Percentiles rank a stretch among this genome's conserved stretches.
Evolutionary conservation across 441 rosid species (phyloP).

Genomic region (Mallotus repandus): DNA sequence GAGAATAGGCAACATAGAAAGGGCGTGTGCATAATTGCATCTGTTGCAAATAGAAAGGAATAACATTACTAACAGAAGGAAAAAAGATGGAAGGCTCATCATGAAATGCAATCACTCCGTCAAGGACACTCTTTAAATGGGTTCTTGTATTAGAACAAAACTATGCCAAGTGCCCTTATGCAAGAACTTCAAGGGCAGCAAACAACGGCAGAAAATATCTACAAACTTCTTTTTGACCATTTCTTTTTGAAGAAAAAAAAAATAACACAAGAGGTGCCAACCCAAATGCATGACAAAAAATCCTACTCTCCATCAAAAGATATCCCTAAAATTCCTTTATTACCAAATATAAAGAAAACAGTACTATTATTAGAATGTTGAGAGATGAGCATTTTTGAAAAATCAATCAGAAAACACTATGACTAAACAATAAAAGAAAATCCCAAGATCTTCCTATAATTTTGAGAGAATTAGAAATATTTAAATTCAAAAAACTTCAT

Average conservation of each 20-base stretch:
- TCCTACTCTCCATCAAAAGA: neutral
- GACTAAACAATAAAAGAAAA: conserved; percentile 30
- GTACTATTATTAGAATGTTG: neutral
- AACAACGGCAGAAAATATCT: too few relatives aligned
- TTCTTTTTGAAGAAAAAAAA: neutral
- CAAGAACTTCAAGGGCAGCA: too few relatives aligned
- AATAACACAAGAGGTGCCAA: neutral
- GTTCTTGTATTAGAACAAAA: too few relatives aligned
- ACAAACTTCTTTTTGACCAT: neutral
- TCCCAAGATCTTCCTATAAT: conserved; percentile 39
- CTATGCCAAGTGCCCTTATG: too few relatives aligned
- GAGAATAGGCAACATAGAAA: neutral
- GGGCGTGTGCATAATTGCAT: neutral
- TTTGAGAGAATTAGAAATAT: neutral
- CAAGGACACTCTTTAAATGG: neutral
- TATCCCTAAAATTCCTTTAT: neutral
- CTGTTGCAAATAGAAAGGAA: neutral
- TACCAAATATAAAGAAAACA: neutral
- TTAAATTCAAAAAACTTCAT: conserved; percentile 40
- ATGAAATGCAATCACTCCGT: neutral
- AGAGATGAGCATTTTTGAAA: neutral
- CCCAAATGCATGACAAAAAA: neutral
- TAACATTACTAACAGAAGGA: neutral
- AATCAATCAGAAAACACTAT: conserved; percentile 21
- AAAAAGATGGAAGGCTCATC: neutral